phyloP scores from a whole-genome alignment of 371 early-diverging fungal species.

The Rhizopus microsporus region DNA sequence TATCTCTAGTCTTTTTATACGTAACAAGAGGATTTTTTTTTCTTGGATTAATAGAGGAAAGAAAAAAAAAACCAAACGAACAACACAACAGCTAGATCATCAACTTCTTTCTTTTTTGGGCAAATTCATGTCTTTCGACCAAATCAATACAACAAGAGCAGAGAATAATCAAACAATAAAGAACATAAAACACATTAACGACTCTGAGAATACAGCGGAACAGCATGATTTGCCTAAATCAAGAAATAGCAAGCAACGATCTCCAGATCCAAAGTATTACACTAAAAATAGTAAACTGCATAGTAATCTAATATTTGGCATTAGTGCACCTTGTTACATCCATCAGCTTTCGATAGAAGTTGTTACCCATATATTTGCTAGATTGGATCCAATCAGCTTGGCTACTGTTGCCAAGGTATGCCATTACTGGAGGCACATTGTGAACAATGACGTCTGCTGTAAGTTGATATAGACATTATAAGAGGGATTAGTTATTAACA shows the following conservation, averaged over 20 bases:
- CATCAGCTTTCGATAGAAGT: slow-evolving; percentile 48
- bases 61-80: too few relatives aligned
- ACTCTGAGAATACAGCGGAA: background rate
- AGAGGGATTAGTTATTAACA: background rate
- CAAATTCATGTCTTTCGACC: slow-evolving; percentile 44
- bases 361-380: slow-evolving; percentile 47
- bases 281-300: background rate
- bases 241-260: slow-evolving; percentile 18
- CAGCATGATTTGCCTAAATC: slow-evolving; percentile 16
- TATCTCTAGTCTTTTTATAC: too few relatives aligned
- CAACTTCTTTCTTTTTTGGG: background rate
- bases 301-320: background rate
- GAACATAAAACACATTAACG: slow-evolving; percentile 4
- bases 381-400: slow-evolving; percentile 43
- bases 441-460: slow-evolving; percentile 53
- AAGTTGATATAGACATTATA: slow-evolving; percentile 19
- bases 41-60: too few relatives aligned
- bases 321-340: slow-evolving; percentile 41
- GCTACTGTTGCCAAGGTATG: slow-evolving; percentile 43
- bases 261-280: slow-evolving; percentile 18
- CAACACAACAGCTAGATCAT: background rate
- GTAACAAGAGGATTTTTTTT: too few relatives aligned
- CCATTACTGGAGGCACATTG: slow-evolving; percentile 47
- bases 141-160: slow-evolving; percentile 12
- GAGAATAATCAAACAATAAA: slow-evolving; percentile 9